Conservation (phyloP, 1,139 yeast species). For the Nakaseomyces nivariensis region DNA sequence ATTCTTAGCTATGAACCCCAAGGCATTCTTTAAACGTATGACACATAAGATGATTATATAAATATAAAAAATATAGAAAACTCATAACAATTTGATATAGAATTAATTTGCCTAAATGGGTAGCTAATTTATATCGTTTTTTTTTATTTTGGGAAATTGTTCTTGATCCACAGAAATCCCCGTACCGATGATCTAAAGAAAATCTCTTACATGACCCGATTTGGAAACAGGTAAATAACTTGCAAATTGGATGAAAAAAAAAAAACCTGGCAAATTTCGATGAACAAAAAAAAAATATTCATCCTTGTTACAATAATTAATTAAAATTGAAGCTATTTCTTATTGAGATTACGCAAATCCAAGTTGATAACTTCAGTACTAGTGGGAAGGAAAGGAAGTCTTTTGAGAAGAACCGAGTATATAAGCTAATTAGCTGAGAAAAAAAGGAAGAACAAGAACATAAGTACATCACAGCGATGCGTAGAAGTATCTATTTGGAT, state of each 20-base stretch:
- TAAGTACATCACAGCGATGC: neutral
- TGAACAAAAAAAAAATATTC: neutral
- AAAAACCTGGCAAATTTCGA: neutral
- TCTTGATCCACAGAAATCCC: neutral
- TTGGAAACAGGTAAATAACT: neutral
- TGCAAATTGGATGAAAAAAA: neutral
- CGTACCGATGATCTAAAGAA: neutral
- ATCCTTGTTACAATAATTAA: neutral
- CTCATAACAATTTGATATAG: neutral
- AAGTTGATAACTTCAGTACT: no score
- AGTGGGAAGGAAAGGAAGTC: no score
- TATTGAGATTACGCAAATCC: no score
- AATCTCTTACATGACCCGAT: constrained; percentile 1
- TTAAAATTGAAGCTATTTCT: no score
- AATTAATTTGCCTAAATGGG: neutral
- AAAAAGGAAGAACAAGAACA: no score
- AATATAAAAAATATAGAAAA: neutral
- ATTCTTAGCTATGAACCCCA: neutral
- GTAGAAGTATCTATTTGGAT: constrained; percentile 15
- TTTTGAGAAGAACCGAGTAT: no score
- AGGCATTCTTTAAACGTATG: neutral
- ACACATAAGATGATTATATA: neutral
- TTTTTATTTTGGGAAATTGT: no score
- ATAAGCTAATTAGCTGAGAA: no score
- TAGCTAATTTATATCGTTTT: neutral